Base-by-base conservation (phyloP, 1,284 basidiomycete genomes). In the Tilletia walkeri region DNA sequence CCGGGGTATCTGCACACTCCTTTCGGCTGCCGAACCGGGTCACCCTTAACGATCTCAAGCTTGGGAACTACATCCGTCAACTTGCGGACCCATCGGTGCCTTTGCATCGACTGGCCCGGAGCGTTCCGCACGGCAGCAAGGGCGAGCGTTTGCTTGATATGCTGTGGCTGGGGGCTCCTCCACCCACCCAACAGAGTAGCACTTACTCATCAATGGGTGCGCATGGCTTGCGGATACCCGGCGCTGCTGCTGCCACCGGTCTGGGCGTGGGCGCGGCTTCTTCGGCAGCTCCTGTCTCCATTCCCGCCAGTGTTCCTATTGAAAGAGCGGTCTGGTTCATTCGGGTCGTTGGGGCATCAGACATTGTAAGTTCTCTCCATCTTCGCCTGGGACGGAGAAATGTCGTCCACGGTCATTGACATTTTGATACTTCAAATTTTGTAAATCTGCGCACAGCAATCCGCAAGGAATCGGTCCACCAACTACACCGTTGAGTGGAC, bases 321-420 rank as follows among this genome's bases (percentile, higher is more conserved):
- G 88, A 90, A 0, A 87, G 96, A 36, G 96, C 96, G 0, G 88
- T 96, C 2, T 99, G 96, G 96, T 94, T 96, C 83, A 88, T 98
- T 39, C 88, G 94, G 14, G 92, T 95, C 0, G 89, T 95, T 68
- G 96, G 95, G n/a, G 92, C 92, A 0, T 94, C 94, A 78, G 95
- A 99, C 84, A 94, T 94, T 53, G 91, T 93, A 79, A 73, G 87
- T 73, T 47, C 66, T 66, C 45, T 30, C 18, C 16, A 49, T 12
- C 41, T 45, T 45, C 41, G 6, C 41, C 6, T 45, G 41, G 16
- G 68, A 41, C 56, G 24, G 24, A 30, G 24, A 53, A 7, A 10
- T 24, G 36, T 50, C 48, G 20, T 24, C 1, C 14, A 9, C 34
- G 34, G 0, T 53, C 5, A 49, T 38, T 47, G 70, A 34, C 59